Evolutionary conservation across 2,329 filamentous ascomycete genomes (phyloP).

Genomic region (Rutstroemia sp.): DNA sequence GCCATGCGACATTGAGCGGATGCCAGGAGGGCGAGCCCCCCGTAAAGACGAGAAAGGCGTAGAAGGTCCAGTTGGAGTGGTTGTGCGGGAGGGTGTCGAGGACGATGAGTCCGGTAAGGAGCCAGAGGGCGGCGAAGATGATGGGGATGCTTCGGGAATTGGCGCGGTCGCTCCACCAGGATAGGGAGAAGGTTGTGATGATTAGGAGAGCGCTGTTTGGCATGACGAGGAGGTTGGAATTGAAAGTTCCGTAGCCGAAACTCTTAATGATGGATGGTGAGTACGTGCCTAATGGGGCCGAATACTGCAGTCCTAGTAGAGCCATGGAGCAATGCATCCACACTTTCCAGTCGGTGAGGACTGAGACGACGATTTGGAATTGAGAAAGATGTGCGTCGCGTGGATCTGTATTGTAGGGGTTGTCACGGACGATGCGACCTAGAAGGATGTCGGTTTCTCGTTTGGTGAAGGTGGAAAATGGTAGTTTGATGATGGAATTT

Average conservation of each 20-base stretch:
- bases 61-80: conserved; percentile 6
- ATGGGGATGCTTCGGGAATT: conserved; percentile 7
- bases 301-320: conserved; percentile 3
- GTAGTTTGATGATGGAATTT: conserved; percentile 1
- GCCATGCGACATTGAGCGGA: conserved; percentile 8
- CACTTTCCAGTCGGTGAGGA: conserved; percentile 8
- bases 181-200: conserved; percentile 20
- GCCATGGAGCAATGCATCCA: conserved; percentile 9
- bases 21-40: conserved; percentile 5
- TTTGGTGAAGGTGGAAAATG: background rate
- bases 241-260: conserved; percentile 31
- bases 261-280: conserved; percentile 13
- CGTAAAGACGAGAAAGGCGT: conserved; percentile 7
- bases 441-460: conserved; percentile 4
- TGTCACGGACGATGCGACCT: conserved; percentile 2
- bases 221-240: conserved; percentile 39
- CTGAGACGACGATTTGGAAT: conserved; percentile 2
- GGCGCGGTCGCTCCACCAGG: conserved; percentile 5
- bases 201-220: conserved; percentile 34
- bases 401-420: conserved; percentile 7
- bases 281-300: conserved; percentile 4
- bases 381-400: conserved; percentile 7
- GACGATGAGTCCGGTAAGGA: conserved; percentile 3
- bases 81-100: conserved; percentile 6
- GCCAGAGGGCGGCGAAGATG: conserved; percentile 6